Evolutionary conservation across 805 yeast genomes (phyloP).

Genomic region (Saturnispora diversa): DNA sequence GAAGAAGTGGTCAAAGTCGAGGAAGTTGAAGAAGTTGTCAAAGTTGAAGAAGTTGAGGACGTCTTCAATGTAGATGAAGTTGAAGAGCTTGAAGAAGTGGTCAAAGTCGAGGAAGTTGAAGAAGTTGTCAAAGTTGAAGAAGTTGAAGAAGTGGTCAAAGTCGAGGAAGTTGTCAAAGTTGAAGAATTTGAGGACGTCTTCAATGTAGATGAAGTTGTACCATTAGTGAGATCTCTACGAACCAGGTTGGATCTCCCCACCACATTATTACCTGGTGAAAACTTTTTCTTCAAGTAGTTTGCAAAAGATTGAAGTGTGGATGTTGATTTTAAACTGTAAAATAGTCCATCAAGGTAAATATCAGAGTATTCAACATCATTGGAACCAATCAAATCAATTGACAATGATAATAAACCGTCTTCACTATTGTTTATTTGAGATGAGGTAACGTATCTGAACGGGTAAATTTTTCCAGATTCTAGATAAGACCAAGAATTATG

Average conservation of each 20-base stretch:
- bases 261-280: too few species aligned
- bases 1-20: too few species aligned
- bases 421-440: not conserved
- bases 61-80: too few species aligned
- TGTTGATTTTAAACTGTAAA: not conserved
- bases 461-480: not conserved
- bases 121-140: not conserved
- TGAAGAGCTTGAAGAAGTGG: too few species aligned
- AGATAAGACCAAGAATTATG: not conserved
- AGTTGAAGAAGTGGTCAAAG: too few species aligned
- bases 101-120: too few species aligned
- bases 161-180: not conserved
- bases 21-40: too few species aligned
- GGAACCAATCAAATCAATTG: not conserved
- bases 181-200: too few species aligned
- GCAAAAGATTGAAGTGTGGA: not conserved
- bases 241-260: too few species aligned
- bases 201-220: not conserved
- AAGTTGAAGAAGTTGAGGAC: too few species aligned
- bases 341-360: not conserved
- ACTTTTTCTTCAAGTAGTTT: not conserved
- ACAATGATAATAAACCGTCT: too few species aligned
- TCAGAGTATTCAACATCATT: not conserved
- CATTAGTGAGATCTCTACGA: too few species aligned
- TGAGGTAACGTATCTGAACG: not conserved